A percentile compares a stretch with the other conserved stretches of the same genome.
Evolutionary conservation across 75 land plant species (phyloP).

Genomic region (Azolla pinnata): DNA sequence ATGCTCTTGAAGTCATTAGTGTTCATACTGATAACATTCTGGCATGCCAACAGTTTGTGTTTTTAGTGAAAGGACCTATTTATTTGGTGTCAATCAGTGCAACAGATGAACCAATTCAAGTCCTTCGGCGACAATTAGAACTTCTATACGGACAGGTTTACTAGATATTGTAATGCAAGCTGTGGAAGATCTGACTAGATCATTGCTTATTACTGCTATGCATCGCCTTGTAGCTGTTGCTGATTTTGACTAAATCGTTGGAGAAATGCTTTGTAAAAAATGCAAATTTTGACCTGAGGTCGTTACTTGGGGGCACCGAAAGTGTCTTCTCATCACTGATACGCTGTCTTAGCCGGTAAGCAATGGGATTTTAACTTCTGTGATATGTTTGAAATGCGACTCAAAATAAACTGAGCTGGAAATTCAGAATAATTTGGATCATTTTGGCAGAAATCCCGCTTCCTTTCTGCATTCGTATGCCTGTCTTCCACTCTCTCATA

Average conservation of each 20-base stretch:
- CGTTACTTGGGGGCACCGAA: constrained; percentile 95
- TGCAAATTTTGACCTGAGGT: constrained; percentile 91
- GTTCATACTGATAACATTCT: background rate
- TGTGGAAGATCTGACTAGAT: too few species aligned
- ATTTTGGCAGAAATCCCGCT: constrained; percentile 70
- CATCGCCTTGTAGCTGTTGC: constrained; percentile 52
- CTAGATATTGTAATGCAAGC: constrained; percentile 1
- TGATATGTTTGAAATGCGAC: background rate
- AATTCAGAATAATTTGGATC: background rate
- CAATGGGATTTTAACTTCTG: background rate
- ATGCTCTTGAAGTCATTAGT: background rate
- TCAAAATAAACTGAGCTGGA: too few species aligned
- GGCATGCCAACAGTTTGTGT: constrained; percentile 55
- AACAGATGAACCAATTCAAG: constrained; percentile 89
- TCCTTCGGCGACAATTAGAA: constrained; percentile 72
- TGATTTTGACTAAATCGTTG: constrained; percentile 86
- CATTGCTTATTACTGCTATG: background rate
- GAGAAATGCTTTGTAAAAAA: constrained; percentile 91
- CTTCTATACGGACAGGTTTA: constrained; percentile 87
- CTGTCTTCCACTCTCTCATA: constrained; percentile 89
- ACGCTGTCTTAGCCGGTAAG: constrained; percentile 80
- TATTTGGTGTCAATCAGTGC: constrained; percentile 93
- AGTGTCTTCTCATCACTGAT: constrained; percentile 84
- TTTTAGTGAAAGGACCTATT: constrained; percentile 93
- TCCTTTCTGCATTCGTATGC: constrained; percentile 90